These are phyloP conservation scores for Scolecobasidium constrictum DNA, from an alignment of 2,329 filamentous ascomycete genomes.

Conservation along the genomic window DNA sequence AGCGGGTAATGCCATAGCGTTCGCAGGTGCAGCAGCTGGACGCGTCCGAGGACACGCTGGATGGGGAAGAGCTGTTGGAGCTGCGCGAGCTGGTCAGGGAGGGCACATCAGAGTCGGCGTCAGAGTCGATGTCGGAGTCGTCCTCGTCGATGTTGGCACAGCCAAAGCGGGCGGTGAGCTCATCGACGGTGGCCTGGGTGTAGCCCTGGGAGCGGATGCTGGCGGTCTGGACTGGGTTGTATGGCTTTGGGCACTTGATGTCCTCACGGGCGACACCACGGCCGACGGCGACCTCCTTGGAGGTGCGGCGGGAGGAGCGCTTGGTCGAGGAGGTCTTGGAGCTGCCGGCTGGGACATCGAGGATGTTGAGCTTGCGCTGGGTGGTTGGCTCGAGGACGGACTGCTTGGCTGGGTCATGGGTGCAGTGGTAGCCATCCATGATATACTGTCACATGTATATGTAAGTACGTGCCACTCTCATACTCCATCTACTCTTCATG, in stretches of 20 bases:
- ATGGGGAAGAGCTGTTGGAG: conserved; percentile 56
- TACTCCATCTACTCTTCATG: background rate
- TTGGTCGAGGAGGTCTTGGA: conserved; percentile 17
- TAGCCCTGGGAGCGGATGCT: conserved; percentile 78
- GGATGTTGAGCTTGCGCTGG: conserved; percentile 92
- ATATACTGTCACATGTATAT: conserved; percentile 52
- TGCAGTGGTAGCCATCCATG: conserved; percentile 97
- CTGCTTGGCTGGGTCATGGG: conserved; percentile 84
- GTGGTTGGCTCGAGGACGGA: conserved; percentile 93
- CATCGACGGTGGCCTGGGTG: conserved; percentile 63
- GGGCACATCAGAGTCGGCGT: conserved; percentile 53
- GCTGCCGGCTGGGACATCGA: conserved; percentile 62
- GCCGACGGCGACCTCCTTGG: conserved; percentile 70
- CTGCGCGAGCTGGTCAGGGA: conserved; percentile 71
- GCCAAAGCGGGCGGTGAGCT: conserved; percentile 67
- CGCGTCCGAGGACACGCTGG: conserved; percentile 43
- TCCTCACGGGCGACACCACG: conserved; percentile 78
- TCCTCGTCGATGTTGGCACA: conserved; percentile 46
- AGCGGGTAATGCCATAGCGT: conserved; percentile 90
- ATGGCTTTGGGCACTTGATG: conserved; percentile 84
- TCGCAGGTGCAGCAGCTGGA: conserved; percentile 73
- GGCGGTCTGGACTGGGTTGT: conserved; percentile 77
- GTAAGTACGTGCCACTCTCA: background rate
- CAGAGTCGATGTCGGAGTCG: conserved; percentile 57
- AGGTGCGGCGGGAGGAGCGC: conserved; percentile 25